Evolutionary conservation across 768 basidiomycete genomes (phyloP), one percentile per base, ranked within the genome.

Genomic region (Pilatotrama ljubarskyi): DNA sequence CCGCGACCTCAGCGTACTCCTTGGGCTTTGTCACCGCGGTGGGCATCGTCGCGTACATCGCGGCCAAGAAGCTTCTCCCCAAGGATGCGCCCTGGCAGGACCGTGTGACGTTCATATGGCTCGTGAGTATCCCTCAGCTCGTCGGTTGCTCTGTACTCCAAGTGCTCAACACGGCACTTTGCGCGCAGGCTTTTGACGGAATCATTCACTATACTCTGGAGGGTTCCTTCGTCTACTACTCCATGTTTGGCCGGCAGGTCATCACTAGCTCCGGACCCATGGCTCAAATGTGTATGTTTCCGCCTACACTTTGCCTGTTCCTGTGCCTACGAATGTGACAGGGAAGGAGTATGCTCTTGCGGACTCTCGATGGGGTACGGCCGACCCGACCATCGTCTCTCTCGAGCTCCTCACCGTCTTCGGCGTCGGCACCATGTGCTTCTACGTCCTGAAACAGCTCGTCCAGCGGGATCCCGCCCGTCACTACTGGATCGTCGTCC

Each of bases 321-420:
- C 18, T n/a, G 43, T 32, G 24, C 26, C 24, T 35, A 6, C 38
- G 32, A 22, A 0, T 3, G 5, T 18, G 20, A 20, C 63, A 91
- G 90, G 91, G 90, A 87, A 79, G 63, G 91, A 93, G 70, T 93
- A 94, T 68, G 85, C 88, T 22, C 78, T 79, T 2, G 92, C 91
- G 5, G 92, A 95, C 69, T 80, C 82, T 55, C 84, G 92, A 41
- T 95, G 93, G 93, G 92, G 90, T 14, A 69, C 80, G 43, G 77
- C 91, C 0, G 92, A 95, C 68, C 82, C 89, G 1, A 88, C 87
- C 1, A 80, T 93, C 51, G 90, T 95, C 44, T 86, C 91, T 6
- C 83, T 95, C 35, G 92, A 95, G 71, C 72, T 93, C 55, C 77
- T 95, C 62, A 95, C 92, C 6, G 92, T 94, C 11, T 78, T 93